Conservation (phyloP, 208 protist species). For the Trypanosoma theileri region DNA sequence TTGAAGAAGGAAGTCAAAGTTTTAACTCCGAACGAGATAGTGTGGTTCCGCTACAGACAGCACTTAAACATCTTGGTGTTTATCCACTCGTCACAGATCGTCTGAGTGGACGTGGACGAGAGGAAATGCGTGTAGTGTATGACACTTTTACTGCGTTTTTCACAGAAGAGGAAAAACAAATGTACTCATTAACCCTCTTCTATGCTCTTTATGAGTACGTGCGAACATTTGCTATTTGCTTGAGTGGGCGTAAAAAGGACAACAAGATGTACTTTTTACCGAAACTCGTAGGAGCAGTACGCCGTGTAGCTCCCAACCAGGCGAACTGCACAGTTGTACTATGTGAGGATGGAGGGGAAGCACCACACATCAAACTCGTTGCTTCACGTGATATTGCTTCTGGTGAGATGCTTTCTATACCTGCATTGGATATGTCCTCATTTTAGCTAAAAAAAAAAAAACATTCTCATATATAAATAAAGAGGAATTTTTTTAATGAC, state of each 20-base stretch:
- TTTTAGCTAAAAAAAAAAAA: background rate
- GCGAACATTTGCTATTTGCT: conserved; percentile 26
- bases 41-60: conserved; percentile 10
- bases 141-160: conserved; percentile 48
- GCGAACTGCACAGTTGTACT: conserved; percentile 15
- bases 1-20: conserved; percentile 17
- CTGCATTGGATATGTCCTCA: background rate
- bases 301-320: background rate
- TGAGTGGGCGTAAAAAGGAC: background rate
- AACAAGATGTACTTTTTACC: conserved; percentile 18
- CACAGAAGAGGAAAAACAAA: conserved; percentile 45
- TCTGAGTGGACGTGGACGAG: conserved; percentile 11
- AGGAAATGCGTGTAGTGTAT: conserved; percentile 40
- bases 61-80: conserved; percentile 33
- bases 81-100: conserved; percentile 33
- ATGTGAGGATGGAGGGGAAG: background rate
- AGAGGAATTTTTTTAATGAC: background rate
- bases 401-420: conserved; percentile 15
- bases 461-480: background rate
- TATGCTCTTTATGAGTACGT: conserved; percentile 61
- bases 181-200: conserved; percentile 53
- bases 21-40: background rate
- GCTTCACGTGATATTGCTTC: conserved; percentile 7
- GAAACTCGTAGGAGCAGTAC: conserved; percentile 22
- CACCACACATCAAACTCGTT: background rate